Conservation (phyloP, 352 stramenopile species). For the Achlya hypogyna region DNA sequence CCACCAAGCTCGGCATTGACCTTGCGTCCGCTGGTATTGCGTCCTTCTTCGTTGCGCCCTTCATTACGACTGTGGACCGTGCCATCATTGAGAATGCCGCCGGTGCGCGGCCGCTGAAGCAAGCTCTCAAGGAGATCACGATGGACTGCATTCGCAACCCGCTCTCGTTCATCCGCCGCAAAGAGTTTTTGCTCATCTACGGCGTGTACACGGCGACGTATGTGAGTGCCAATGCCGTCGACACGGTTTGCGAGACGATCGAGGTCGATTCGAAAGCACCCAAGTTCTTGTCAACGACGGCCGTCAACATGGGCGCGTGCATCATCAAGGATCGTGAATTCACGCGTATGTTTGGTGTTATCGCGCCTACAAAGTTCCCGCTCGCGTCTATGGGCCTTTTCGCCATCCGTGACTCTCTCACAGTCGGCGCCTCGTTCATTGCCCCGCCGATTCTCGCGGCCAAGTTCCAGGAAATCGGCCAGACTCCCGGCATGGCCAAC, state of each 20-base stretch:
- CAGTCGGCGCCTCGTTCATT: constrained; percentile 83
- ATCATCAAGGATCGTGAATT: constrained; percentile 89
- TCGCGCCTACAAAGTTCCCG: constrained; percentile 61
- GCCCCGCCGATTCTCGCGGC: constrained; percentile 49
- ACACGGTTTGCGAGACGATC: constrained; percentile 74
- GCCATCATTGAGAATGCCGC: constrained; percentile 86
- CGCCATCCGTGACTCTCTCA: constrained; percentile 76
- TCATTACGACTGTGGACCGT: constrained; percentile 85
- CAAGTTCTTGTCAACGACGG: constrained; percentile 82
- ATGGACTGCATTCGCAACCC: constrained; percentile 51
- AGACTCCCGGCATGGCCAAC: constrained; percentile 41
- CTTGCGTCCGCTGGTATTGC: constrained; percentile 45
- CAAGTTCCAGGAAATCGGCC: constrained; percentile 42
- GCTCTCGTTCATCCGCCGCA: constrained; percentile 71
- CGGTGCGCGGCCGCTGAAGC: constrained; percentile 48
- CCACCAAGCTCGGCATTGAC: constrained; percentile 50
- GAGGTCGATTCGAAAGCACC: constrained; percentile 73
- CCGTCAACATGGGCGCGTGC: constrained; percentile 86
- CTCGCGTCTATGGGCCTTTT: constrained; percentile 79
- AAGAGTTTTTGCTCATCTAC: constrained; percentile 85
- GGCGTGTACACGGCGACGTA: constrained; percentile 87
- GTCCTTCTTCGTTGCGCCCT: constrained; percentile 69
- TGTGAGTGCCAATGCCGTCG: constrained; percentile 73
- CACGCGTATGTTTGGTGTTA: constrained; percentile 85
- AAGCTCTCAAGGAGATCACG: constrained; percentile 55